Percentiles rank a stretch among this genome's conserved stretches.
These are phyloP conservation scores for Pseudisothecium myosuroides DNA, from an alignment of 225 moss, liverwort and hornwort genomes.

Conservation along the genomic window DNA sequence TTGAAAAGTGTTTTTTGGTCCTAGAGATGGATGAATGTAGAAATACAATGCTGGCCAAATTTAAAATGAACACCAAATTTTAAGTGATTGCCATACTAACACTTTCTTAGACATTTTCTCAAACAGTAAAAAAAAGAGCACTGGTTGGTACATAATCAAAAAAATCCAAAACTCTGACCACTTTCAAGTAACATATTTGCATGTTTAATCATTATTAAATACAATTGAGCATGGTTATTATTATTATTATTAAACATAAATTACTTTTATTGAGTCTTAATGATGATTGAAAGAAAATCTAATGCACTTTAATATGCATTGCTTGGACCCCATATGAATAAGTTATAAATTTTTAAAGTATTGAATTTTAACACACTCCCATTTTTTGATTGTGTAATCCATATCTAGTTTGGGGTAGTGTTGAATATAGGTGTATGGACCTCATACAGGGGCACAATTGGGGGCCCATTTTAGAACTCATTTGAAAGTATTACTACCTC, in stretches of 20 bases:
- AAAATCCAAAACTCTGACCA: neutral
- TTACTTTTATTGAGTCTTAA: neutral
- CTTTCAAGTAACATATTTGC: neutral
- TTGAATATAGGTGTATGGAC: neutral
- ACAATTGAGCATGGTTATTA: neutral
- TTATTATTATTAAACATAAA: neutral
- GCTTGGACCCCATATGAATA: neutral
- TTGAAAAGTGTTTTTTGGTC: no score
- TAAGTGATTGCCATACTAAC: no score
- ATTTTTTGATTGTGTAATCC: neutral
- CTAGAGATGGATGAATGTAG: no score
- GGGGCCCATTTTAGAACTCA: neutral
- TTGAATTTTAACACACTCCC: rapidly evolving
- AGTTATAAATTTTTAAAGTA: neutral
- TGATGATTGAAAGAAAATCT: rapidly evolving
- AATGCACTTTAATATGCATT: neutral
- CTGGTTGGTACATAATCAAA: no score
- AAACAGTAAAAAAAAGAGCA: no score
- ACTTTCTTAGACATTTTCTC: no score
- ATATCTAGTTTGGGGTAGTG: neutral
- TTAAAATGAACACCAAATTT: no score
- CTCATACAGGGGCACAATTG: neutral
- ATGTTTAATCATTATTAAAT: neutral
- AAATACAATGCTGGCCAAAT: no score
- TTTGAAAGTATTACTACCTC: no score